These are phyloP conservation scores for Syzygium syzygioides DNA, from an alignment of 441 rosid genomes.

Conservation along the genomic window DNA sequence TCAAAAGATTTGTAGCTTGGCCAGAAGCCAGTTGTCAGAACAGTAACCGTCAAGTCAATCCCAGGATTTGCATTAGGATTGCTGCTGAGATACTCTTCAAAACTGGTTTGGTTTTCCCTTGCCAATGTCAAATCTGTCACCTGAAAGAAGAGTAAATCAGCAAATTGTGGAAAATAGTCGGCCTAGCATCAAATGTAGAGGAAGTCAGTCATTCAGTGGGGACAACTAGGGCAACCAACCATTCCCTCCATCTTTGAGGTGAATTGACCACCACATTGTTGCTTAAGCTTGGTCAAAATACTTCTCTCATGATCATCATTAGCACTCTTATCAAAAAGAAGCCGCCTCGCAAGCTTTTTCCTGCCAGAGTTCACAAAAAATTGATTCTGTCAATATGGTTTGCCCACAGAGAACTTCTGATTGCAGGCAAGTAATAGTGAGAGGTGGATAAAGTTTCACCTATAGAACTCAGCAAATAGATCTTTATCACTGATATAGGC, in stretches of 20 bases:
- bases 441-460: slow-evolving; percentile 26
- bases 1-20: slow-evolving; percentile 96
- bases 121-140: slow-evolving; percentile 96
- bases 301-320: slow-evolving; percentile 93
- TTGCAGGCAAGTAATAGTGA: not conserved
- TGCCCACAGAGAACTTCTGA: not conserved
- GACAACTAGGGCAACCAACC: slow-evolving; percentile 37
- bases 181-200: not conserved
- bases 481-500: slow-evolving; percentile 88
- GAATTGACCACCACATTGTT: slow-evolving; percentile 94
- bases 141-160: slow-evolving; percentile 24
- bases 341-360: slow-evolving; percentile 90
- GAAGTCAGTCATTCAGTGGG: not conserved
- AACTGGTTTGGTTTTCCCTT: slow-evolving; percentile 73
- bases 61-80: slow-evolving; percentile 71
- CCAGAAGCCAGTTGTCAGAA: slow-evolving; percentile 97
- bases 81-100: slow-evolving; percentile 65
- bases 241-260: slow-evolving; percentile 99
- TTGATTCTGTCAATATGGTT: not conserved
- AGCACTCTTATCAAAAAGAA: slow-evolving; percentile 92
- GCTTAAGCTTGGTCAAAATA: slow-evolving; percentile 86
- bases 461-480: slow-evolving; percentile 85
- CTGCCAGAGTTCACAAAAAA: slow-evolving; percentile 29
- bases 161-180: not conserved
- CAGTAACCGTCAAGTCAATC: slow-evolving; percentile 83